Evolutionary conservation across 169 alveolate species (phyloP).

Genomic region (Sarcocystis neurona): DNA sequence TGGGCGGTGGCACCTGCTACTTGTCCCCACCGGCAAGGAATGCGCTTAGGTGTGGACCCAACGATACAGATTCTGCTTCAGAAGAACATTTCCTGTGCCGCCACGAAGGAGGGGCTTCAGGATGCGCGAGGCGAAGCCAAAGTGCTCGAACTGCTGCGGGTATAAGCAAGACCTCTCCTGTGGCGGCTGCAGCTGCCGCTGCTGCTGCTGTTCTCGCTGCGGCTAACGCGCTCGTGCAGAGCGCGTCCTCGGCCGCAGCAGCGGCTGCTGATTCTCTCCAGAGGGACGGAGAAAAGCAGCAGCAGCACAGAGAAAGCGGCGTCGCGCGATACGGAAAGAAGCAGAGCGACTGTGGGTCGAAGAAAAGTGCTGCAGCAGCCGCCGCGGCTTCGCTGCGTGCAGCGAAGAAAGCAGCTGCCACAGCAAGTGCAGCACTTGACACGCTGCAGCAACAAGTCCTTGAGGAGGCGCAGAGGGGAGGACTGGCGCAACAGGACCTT

Average conservation of each 20-base stretch:
- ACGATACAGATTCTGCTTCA: no score
- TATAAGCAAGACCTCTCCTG: no score
- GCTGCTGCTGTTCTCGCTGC: constrained; percentile 24
- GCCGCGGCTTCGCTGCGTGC: background rate
- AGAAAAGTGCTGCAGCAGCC: background rate
- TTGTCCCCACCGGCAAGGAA: no score
- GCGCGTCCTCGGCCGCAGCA: background rate
- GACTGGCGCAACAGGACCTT: no score
- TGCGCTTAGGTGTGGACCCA: no score
- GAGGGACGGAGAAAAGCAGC: background rate
- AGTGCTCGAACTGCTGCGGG: no score
- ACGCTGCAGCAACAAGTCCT: background rate
- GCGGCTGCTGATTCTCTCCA: background rate
- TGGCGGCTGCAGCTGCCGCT: constrained; percentile 13
- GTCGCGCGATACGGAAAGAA: background rate
- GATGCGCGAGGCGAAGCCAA: no score
- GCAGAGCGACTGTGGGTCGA: background rate
- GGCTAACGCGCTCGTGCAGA: background rate
- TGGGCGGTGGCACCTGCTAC: no score
- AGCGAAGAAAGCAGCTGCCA: background rate
- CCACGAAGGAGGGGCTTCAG: no score
- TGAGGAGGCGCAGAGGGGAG: no score
- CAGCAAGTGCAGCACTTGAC: background rate
- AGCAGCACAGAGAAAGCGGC: background rate
- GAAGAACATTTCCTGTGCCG: no score